Conservation (phyloP, 768 basidiomycete species). For the Hortiboletus flavorubellus region DNA sequence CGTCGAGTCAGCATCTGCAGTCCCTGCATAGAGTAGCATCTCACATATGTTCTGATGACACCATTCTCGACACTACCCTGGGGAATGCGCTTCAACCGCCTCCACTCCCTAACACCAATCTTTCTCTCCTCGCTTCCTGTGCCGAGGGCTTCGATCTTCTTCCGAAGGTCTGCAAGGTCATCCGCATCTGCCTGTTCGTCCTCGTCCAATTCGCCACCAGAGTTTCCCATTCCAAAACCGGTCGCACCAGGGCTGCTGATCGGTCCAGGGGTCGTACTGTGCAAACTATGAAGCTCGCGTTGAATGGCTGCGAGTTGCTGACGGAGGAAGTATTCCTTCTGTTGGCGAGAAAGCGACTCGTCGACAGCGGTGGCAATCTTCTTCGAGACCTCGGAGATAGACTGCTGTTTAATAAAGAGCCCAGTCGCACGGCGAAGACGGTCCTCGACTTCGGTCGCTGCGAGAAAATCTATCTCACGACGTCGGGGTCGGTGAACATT, state of each 20-base stretch:
- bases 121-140: constrained; percentile 76
- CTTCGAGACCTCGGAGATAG: constrained; percentile 76
- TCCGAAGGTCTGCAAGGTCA: constrained; percentile 68
- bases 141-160: constrained; percentile 71
- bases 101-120: constrained; percentile 80
- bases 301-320: constrained; percentile 82
- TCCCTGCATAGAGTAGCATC: constrained; percentile 22
- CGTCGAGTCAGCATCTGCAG: constrained; percentile 7
- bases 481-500: constrained; percentile 1
- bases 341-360: constrained; percentile 82
- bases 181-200: constrained; percentile 81
- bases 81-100: constrained; percentile 82
- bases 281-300: constrained; percentile 64
- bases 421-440: constrained; percentile 66
- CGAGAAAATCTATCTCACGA: constrained; percentile 49
- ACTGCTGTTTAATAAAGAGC: constrained; percentile 70
- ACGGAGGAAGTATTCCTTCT: constrained; percentile 83
- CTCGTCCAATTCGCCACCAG: constrained; percentile 59
- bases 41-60: constrained; percentile 78
- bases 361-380: constrained; percentile 80
- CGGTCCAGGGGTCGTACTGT: constrained; percentile 30
- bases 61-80: constrained; percentile 89
- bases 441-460: constrained; percentile 54
- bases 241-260: constrained; percentile 8
- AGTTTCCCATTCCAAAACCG: constrained; percentile 26